A percentile compares a stretch with the other conserved stretches of the same genome.
Conservation (phyloP, 108 stramenopile species). For the Pseudonitzschia multistriata region DNA sequence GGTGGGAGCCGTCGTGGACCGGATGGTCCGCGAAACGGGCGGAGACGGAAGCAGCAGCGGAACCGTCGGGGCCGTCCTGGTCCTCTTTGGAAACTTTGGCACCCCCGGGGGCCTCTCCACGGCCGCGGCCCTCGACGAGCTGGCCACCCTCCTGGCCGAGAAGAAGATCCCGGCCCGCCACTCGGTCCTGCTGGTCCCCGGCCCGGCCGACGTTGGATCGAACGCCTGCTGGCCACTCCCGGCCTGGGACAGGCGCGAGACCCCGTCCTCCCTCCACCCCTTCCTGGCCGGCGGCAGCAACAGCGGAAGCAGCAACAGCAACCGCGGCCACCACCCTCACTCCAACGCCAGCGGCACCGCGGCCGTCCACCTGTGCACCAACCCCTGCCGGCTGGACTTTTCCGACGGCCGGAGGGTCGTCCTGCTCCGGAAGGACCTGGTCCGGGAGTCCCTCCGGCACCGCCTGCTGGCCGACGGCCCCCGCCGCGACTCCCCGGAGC, state of each 20-base stretch:
- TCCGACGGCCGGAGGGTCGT: slow-evolving; percentile 76
- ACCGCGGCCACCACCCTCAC: too few relatives aligned
- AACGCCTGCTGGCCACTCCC: slow-evolving; percentile 62
- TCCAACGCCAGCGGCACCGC: background rate
- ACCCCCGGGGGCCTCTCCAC: slow-evolving; percentile 29
- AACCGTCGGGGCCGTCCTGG: slow-evolving; percentile 67
- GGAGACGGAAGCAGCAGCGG: slow-evolving; percentile 21
- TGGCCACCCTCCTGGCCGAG: slow-evolving; percentile 59
- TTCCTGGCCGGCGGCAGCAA: background rate
- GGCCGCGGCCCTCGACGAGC: slow-evolving; percentile 27
- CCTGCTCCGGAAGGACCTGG: slow-evolving; percentile 86
- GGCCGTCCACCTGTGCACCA: slow-evolving; percentile 49
- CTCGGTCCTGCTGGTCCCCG: slow-evolving; percentile 87
- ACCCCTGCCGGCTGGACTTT: slow-evolving; percentile 86
- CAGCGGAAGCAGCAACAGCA: background rate
- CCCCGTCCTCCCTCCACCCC: slow-evolving; percentile 9
- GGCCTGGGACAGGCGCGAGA: slow-evolving; percentile 31
- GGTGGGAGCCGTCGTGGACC: slow-evolving; percentile 68
- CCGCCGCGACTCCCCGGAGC: background rate
- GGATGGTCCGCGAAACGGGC: background rate
- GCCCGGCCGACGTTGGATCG: slow-evolving; percentile 80
- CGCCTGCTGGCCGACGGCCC: slow-evolving; percentile 22
- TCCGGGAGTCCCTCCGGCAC: slow-evolving; percentile 76
- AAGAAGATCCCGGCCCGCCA: slow-evolving; percentile 43
- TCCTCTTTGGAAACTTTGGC: slow-evolving; percentile 94